These are phyloP conservation scores for Mimosa pudica DNA, from an alignment of 306 rosid genomes.

Conservation along the genomic window DNA sequence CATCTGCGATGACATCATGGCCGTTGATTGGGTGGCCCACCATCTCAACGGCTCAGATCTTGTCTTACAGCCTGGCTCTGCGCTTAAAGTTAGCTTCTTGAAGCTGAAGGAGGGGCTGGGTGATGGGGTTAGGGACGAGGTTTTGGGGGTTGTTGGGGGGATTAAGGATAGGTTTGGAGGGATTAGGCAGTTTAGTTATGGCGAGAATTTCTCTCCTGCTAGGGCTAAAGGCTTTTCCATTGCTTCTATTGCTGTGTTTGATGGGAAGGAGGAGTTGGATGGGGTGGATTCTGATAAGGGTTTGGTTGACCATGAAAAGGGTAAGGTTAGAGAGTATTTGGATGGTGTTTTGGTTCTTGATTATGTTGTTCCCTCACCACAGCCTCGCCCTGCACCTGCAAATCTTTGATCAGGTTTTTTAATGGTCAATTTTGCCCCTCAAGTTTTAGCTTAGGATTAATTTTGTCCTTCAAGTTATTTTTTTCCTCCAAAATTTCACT, in stretches of 20 bases:
- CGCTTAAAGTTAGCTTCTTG: constrained; percentile 57
- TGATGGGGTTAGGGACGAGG: constrained; percentile 40
- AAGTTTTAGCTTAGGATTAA: too few species aligned
- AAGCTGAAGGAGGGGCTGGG: constrained; percentile 67
- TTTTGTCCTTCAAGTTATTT: too few species aligned
- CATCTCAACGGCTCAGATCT: constrained; percentile 27
- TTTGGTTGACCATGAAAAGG: constrained; percentile 58
- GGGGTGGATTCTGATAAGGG: constrained; percentile 54
- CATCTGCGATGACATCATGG: constrained; percentile 80
- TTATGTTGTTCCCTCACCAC: constrained; percentile 54
- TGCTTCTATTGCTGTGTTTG: constrained; percentile 70
- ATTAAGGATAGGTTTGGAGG: constrained; percentile 52
- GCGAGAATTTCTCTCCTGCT: constrained; percentile 85
- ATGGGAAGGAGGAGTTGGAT: constrained; percentile 51
- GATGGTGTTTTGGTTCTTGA: constrained; percentile 70
- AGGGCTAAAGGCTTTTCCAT: constrained; percentile 88
- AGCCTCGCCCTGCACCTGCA: constrained; percentile 56
- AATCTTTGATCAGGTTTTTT: constrained; percentile 55
- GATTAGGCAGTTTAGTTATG: constrained; percentile 56
- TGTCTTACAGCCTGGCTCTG: constrained; percentile 54
- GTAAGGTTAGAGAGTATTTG: constrained; percentile 66
- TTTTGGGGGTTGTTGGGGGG: constrained; percentile 57
- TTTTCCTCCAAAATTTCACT: too few species aligned
- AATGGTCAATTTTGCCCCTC: too few species aligned
- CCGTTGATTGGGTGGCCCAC: constrained; percentile 78